Evolutionary conservation across 2,329 filamentous ascomycete species (phyloP).

Genomic region (Talaromyces verruculosus): DNA sequence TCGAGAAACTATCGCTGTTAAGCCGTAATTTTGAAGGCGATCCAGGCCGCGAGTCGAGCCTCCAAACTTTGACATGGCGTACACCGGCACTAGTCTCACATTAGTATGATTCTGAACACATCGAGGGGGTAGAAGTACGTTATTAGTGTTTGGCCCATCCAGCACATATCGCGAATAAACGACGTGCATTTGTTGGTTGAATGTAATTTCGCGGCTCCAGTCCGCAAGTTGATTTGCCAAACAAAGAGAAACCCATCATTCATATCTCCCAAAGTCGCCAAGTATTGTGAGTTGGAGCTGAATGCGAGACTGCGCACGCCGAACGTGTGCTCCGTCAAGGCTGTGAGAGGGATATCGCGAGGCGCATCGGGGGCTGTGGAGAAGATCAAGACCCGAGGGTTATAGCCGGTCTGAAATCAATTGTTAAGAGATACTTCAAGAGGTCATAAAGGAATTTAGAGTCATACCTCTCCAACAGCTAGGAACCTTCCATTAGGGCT

Average conservation of each 20-base stretch:
- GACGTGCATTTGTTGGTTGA: conserved; percentile 93
- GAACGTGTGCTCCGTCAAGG: conserved; percentile 84
- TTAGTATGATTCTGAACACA: conserved; percentile 22
- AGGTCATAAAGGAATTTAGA: neutral
- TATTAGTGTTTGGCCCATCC: conserved; percentile 80
- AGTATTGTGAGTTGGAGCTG: conserved; percentile 79
- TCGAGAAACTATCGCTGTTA: conserved; percentile 36
- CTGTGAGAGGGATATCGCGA: conserved; percentile 77
- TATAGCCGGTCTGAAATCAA: conserved; percentile 71
- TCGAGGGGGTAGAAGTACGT: conserved; percentile 53
- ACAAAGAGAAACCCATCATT: conserved; percentile 95
- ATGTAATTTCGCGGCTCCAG: conserved; percentile 73
- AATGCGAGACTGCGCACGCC: conserved; percentile 87
- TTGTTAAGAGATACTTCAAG: conserved; percentile 5
- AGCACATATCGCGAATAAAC: conserved; percentile 79
- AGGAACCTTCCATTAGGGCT: conserved; percentile 84
- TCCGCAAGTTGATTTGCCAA: conserved; percentile 82
- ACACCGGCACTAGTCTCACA: conserved; percentile 62
- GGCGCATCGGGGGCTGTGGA: conserved; percentile 72
- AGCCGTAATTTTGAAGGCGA: conserved; percentile 66
- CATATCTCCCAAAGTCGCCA: conserved; percentile 82
- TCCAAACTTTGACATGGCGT: conserved; percentile 92
- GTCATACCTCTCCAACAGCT: conserved; percentile 76
- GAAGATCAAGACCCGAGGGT: conserved; percentile 86
- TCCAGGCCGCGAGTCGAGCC: conserved; percentile 61